Evolutionary conservation across 306 rosid genomes (phyloP).

Genomic region (Quercus glauca): DNA sequence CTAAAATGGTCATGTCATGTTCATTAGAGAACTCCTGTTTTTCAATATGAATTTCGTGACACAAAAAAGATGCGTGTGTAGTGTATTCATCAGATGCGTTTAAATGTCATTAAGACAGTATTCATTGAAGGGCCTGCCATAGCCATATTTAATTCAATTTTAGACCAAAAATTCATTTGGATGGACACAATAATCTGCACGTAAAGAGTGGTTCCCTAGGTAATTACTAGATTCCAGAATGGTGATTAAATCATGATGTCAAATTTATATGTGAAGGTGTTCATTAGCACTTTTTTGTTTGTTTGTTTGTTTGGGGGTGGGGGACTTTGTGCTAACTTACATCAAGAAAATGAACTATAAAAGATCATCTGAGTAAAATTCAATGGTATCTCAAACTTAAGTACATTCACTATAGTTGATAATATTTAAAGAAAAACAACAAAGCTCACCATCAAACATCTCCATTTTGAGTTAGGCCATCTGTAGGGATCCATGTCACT

Average conservation of each 20-base stretch:
- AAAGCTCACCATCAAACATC: slow-evolving; percentile 77
- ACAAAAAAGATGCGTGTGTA: background rate
- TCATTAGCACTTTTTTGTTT: background rate
- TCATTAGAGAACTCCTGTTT: slow-evolving; percentile 1
- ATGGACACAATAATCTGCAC: background rate
- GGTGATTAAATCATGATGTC: background rate
- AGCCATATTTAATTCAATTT: background rate
- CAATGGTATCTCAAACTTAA: background rate
- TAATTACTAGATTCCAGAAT: slow-evolving; percentile 4
- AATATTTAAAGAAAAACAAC: background rate
- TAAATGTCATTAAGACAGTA: background rate
- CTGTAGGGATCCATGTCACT: slow-evolving; percentile 81
- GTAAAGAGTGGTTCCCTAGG: background rate
- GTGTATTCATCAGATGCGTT: background rate
- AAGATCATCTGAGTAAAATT: background rate
- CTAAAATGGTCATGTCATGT: slow-evolving; percentile 6
- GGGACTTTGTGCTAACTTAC: background rate
- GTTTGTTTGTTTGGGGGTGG: background rate
- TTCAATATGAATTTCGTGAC: background rate
- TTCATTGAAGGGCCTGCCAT: background rate
- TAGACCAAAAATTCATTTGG: background rate
- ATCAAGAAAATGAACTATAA: background rate
- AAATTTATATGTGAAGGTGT: background rate
- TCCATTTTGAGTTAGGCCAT: slow-evolving; percentile 96
- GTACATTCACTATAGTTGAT: background rate